Conservation (phyloP, 1,284 basidiomycete genomes). For the Leccinum fallax region DNA sequence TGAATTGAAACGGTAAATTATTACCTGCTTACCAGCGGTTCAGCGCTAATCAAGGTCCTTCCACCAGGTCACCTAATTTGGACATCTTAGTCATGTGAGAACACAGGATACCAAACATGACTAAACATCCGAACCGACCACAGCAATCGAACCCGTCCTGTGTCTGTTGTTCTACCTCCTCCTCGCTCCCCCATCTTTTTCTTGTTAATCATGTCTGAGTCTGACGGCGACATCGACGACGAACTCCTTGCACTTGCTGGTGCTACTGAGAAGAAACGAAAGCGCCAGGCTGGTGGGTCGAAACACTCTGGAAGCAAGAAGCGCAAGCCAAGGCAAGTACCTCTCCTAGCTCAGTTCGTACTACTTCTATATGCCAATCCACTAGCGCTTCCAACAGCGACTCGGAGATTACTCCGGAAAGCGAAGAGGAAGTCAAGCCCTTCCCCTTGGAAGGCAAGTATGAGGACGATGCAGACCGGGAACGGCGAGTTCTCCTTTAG, state of each 20-base stretch:
- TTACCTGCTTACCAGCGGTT: background rate
- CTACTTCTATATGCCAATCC: conserved; percentile 7
- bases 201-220: conserved; percentile 59
- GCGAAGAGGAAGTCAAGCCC: conserved; percentile 66
- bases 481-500: conserved; percentile 55
- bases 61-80: conserved; percentile 3
- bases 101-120: conserved; percentile 21
- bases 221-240: conserved; percentile 67
- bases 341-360: conserved; percentile 2
- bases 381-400: conserved; percentile 44
- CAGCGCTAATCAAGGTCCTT: background rate
- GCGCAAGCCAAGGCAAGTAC: conserved; percentile 51
- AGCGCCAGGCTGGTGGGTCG: conserved; percentile 40
- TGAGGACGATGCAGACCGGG: conserved; percentile 79
- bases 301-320: conserved; percentile 43
- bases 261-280: conserved; percentile 55
- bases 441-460: conserved; percentile 94
- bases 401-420: conserved; percentile 57
- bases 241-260: conserved; percentile 71
- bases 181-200: conserved; percentile 1
- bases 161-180: background rate
- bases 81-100: conserved; percentile 14
- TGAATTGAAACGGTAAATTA: conserved; percentile 5
- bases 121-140: conserved; percentile 15
- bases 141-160: background rate